phyloP scores from a whole-genome alignment of 176 grass and related monocot species.

The Zoysia pacifica region DNA sequence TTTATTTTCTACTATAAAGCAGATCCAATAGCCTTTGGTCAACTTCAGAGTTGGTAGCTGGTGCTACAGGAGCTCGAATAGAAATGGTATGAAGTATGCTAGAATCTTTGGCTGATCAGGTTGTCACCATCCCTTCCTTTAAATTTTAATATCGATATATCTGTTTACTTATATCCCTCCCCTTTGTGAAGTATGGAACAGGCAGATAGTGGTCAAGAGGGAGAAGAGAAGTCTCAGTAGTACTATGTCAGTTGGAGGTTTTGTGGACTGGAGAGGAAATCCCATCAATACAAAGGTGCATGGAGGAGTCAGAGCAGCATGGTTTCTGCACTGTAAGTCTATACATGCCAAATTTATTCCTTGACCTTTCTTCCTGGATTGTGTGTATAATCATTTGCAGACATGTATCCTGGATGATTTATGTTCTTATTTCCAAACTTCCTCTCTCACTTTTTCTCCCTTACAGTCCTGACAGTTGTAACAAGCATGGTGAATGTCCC shows the following conservation, averaged over 20 bases:
- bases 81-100: slow-evolving; percentile 22
- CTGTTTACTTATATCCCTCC: neutral
- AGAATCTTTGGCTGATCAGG: slow-evolving; percentile 30
- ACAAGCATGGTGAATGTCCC: slow-evolving; percentile 39
- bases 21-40: no score
- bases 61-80: slow-evolving; percentile 16
- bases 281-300: slow-evolving; percentile 57
- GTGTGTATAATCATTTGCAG: neutral
- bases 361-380: neutral
- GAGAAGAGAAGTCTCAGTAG: slow-evolving; percentile 17
- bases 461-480: slow-evolving; percentile 48
- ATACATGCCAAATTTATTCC: neutral
- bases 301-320: slow-evolving; percentile 67
- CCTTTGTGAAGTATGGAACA: neutral
- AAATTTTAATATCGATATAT: slow-evolving; percentile 26
- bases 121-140: slow-evolving; percentile 22
- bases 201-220: neutral
- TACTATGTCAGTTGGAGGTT: slow-evolving; percentile 48
- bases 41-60: no score
- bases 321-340: slow-evolving; percentile 66
- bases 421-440: slow-evolving; percentile 20
- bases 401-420: neutral
- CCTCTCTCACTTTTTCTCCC: neutral
- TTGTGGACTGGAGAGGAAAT: slow-evolving; percentile 69
- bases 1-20: no score